A percentile compares a stretch with the other conserved stretches of the same genome.
phyloP scores from a whole-genome alignment of 176 grass and related monocot species.

The Rhynchospora tenuis region DNA sequence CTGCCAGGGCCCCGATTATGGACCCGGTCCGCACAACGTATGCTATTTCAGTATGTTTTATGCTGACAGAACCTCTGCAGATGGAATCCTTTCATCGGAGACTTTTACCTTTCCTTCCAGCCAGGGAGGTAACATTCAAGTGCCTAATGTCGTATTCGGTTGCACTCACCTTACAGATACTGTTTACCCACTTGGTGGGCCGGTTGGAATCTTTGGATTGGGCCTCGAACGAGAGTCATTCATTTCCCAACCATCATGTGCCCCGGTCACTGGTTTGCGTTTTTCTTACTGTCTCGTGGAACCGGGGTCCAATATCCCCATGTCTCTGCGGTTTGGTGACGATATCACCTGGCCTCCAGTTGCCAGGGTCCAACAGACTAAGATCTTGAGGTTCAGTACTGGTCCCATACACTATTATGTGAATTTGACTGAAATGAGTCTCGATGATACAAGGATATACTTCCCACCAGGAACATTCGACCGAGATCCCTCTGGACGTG shows the following conservation, averaged over 20 bases:
- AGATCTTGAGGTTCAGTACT: background rate
- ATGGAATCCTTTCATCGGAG: background rate
- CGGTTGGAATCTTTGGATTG: background rate
- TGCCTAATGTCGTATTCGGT: background rate
- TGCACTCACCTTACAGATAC: background rate
- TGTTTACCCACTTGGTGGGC: background rate
- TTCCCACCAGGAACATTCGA: background rate
- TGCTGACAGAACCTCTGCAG: background rate
- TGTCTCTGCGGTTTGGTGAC: background rate
- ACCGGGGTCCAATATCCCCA: background rate
- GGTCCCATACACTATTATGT: background rate
- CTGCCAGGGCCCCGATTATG: background rate
- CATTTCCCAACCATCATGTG: background rate
- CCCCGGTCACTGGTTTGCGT: background rate
- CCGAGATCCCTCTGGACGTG: background rate
- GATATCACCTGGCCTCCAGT: background rate
- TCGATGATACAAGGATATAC: background rate
- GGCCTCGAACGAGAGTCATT: background rate
- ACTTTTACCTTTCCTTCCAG: background rate
- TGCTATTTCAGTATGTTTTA: background rate
- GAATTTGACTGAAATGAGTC: background rate
- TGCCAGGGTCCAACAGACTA: background rate
- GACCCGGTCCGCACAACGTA: background rate
- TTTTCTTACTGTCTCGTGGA: conserved; percentile 8
- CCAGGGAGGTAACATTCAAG: background rate